phyloP scores from a whole-genome alignment of 1,139 yeast species.

The Hanseniaspora uvarum region DNA sequence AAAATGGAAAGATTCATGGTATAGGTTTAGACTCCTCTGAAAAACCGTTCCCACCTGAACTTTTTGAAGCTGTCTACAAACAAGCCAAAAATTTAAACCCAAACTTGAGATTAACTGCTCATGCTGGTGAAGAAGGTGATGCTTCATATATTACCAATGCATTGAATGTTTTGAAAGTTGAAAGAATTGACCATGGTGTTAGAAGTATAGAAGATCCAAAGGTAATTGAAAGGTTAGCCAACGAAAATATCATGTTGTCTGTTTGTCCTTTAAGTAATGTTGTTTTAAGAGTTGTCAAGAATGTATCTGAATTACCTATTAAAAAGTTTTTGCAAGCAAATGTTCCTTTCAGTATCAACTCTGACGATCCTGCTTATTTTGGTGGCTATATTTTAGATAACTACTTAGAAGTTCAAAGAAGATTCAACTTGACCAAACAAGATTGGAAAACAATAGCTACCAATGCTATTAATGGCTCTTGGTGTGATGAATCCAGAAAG shows the following conservation, averaged over 20 bases:
- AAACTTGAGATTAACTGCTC: slow-evolving; percentile 58
- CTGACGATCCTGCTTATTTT: slow-evolving; percentile 81
- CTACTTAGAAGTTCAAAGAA: slow-evolving; percentile 52
- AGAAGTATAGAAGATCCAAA: slow-evolving; percentile 46
- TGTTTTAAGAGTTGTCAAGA: slow-evolving; percentile 59
- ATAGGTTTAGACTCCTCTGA: slow-evolving; percentile 71
- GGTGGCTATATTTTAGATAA: slow-evolving; percentile 75
- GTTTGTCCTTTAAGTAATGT: slow-evolving; percentile 71
- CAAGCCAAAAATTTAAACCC: slow-evolving; percentile 40
- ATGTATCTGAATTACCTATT: slow-evolving; percentile 57
- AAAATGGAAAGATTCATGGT: slow-evolving; percentile 53
- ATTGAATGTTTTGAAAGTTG: slow-evolving; percentile 47
- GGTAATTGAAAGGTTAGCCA: slow-evolving; percentile 47
- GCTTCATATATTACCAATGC: slow-evolving; percentile 50
- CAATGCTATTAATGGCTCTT: slow-evolving; percentile 59
- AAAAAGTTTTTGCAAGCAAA: slow-evolving; percentile 45
- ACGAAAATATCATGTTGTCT: slow-evolving; percentile 46
- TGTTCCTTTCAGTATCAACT: slow-evolving; percentile 66
- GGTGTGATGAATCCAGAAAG: slow-evolving; percentile 50
- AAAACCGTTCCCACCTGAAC: slow-evolving; percentile 60
- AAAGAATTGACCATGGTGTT: slow-evolving; percentile 73
- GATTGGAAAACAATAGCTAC: slow-evolving; percentile 52
- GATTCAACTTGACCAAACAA: slow-evolving; percentile 47
- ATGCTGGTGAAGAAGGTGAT: slow-evolving; percentile 83
- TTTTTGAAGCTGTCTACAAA: slow-evolving; percentile 53